Percentiles rank a stretch among this genome's conserved stretches.
Evolutionary conservation across 2,329 filamentous ascomycete genomes (phyloP).

Genomic region (Corinectria fuckeliana): DNA sequence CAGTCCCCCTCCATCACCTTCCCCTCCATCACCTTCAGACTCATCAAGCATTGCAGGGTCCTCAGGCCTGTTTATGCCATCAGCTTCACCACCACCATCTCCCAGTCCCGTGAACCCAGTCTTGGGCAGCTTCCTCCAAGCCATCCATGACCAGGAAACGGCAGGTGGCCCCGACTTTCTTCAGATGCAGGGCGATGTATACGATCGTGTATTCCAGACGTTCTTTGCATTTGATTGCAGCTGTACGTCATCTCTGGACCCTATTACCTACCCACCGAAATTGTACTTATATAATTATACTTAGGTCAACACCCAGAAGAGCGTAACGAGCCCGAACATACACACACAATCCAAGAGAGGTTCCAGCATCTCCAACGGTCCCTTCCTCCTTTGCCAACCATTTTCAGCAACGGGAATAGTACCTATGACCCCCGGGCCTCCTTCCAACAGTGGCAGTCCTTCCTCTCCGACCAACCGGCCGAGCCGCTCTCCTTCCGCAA

Average conservation of each 20-base stretch:
- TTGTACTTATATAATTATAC: not conserved
- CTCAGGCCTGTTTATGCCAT: too few species aligned
- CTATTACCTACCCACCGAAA: too few species aligned
- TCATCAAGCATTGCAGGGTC: too few species aligned
- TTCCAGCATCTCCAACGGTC: not conserved
- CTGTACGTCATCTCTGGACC: not conserved
- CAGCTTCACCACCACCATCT: too few species aligned
- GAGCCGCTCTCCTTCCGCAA: slow-evolving; percentile 11
- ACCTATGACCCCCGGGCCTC: not conserved
- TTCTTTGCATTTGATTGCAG: not conserved
- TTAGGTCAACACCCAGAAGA: not conserved
- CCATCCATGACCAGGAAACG: not conserved
- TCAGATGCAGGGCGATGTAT: not conserved
- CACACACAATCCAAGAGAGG: too few species aligned
- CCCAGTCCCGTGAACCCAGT: too few species aligned
- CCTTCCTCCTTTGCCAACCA: too few species aligned
- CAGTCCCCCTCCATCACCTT: too few species aligned
- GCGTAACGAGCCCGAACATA: not conserved
- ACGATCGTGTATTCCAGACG: not conserved
- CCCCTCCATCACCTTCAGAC: too few species aligned
- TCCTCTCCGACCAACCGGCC: slow-evolving; percentile 2
- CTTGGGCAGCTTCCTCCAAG: too few species aligned
- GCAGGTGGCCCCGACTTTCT: not conserved
- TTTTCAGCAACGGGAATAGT: too few species aligned
- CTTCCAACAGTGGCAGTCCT: slow-evolving; percentile 5